These are phyloP conservation scores for Mallotus nudiflorus DNA, from an alignment of 345 rosid genomes.

Conservation along the genomic window DNA sequence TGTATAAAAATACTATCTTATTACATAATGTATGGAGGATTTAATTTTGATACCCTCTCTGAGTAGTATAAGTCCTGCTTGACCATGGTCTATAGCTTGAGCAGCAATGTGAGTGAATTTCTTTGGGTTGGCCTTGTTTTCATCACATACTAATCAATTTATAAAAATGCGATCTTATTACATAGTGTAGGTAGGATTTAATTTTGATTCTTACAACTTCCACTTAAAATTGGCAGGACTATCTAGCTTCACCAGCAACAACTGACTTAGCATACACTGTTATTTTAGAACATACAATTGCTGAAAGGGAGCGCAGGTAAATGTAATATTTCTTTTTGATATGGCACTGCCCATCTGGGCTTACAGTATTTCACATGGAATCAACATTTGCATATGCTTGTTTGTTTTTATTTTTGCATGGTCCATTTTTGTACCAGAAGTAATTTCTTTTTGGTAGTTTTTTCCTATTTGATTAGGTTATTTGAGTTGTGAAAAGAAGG, in stretches of 20 bases:
- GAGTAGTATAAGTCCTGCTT: background rate
- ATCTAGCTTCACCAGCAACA: conserved; percentile 74
- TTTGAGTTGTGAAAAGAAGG: background rate
- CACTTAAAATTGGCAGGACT: conserved; percentile 60
- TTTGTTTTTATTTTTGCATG: background rate
- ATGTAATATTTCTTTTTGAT: conserved; percentile 6
- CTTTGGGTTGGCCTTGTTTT: background rate
- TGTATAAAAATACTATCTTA: too few relatives aligned
- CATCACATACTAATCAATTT: background rate
- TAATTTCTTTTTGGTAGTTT: background rate
- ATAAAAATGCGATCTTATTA: background rate
- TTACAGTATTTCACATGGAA: background rate
- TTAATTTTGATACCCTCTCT: background rate
- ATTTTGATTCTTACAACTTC: conserved; percentile 19
- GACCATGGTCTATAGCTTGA: too few relatives aligned
- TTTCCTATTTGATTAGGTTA: background rate
- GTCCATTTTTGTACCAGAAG: background rate
- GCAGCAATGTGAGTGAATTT: too few relatives aligned
- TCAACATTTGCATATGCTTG: background rate
- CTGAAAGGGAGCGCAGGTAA: conserved; percentile 99
- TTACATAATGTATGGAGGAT: too few relatives aligned
- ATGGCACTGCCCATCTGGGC: background rate
- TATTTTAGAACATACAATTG: conserved; percentile 84
- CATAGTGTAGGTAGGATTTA: background rate
- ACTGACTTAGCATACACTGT: conserved; percentile 82